These are phyloP conservation scores for Malassezia pachydermatis DNA, from an alignment of 1,284 basidiomycete species.

Conservation along the genomic window DNA sequence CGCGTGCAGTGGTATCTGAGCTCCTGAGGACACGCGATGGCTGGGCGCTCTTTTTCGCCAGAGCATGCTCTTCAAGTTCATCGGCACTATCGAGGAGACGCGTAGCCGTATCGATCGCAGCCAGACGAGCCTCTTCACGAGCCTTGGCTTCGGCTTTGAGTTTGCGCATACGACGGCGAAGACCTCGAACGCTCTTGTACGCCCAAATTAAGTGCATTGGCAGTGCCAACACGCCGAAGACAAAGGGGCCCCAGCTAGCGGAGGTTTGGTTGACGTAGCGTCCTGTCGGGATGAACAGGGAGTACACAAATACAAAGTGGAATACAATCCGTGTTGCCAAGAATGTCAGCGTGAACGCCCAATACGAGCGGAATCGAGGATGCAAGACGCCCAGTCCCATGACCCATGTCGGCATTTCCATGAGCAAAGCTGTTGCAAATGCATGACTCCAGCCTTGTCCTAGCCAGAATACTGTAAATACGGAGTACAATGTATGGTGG, in stretches of 20 bases:
- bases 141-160: conserved; percentile 28
- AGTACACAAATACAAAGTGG: conserved; percentile 34
- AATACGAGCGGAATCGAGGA: conserved; percentile 41
- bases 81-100: conserved; percentile 15
- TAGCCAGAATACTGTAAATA: conserved; percentile 33
- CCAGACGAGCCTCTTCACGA: conserved; percentile 14
- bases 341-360: conserved; percentile 42
- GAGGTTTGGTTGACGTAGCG: conserved; percentile 25
- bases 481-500: conserved; percentile 41
- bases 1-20: conserved; percentile 29
- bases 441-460: conserved; percentile 36
- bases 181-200: conserved; percentile 41
- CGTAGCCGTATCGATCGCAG: conserved; percentile 13
- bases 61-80: conserved; percentile 2
- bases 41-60: not conserved
- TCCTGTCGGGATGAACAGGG: conserved; percentile 26
- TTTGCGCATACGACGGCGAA: conserved; percentile 40
- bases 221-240: conserved; percentile 29
- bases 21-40: not conserved
- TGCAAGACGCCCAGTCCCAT: conserved; percentile 42
- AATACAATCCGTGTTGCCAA: conserved; percentile 40
- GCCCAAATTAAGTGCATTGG: conserved; percentile 48
- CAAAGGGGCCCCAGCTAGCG: conserved; percentile 29
- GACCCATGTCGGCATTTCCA: conserved; percentile 44
- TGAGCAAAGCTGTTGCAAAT: conserved; percentile 33